phyloP scores from a whole-genome alignment of 2,329 filamentous ascomycete genomes.

The Meredithiella fracta region DNA sequence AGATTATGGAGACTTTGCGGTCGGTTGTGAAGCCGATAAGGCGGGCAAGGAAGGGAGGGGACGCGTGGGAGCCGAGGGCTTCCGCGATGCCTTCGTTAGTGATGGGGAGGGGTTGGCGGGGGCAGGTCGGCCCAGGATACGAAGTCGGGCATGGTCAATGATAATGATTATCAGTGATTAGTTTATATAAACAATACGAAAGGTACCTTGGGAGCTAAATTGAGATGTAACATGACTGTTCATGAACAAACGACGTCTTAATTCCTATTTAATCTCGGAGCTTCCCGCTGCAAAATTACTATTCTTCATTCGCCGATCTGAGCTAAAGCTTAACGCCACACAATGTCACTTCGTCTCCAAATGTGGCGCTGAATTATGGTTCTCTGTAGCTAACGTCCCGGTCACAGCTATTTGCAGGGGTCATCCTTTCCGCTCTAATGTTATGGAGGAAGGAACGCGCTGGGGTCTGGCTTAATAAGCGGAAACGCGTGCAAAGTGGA shows the following conservation, averaged over 20 bases:
- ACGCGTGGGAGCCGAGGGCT: constrained; percentile 4
- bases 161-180: neutral
- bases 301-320: neutral
- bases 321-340: constrained; percentile 1
- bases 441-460: constrained; percentile 1
- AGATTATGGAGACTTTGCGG: constrained; percentile 17
- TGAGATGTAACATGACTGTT: too few species aligned
- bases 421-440: neutral
- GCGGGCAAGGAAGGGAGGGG: constrained; percentile 10
- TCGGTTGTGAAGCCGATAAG: constrained; percentile 9
- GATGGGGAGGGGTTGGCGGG: constrained; percentile 5
- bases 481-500: constrained; percentile 10
- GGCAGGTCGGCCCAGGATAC: constrained; percentile 11
- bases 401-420: neutral
- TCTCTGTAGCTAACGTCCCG: neutral
- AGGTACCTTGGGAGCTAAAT: too few species aligned
- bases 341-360: neutral
- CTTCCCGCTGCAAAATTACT: neutral
- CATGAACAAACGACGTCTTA: too few species aligned
- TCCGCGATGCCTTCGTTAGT: constrained; percentile 6
- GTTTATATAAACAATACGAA: too few species aligned
- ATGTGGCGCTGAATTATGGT: neutral
- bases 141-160: constrained; percentile 7
- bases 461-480: neutral
- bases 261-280: too few species aligned